Evolutionary conservation across 2,329 filamentous ascomycete species (phyloP), one percentile per base, ranked within the genome.

Genomic region (Corynespora cassiicola): DNA sequence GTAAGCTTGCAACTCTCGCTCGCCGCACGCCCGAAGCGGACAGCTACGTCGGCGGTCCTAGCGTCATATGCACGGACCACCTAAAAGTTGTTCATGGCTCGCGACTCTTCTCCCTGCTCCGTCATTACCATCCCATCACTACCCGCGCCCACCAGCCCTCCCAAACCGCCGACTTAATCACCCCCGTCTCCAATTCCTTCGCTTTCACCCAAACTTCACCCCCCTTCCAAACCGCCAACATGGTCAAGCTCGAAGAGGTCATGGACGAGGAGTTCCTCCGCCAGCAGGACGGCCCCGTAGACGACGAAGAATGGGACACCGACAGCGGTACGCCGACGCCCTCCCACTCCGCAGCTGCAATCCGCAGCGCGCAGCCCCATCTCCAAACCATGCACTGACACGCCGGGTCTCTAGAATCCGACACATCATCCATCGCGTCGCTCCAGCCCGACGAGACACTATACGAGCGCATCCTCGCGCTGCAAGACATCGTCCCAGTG

Each of bases 211-310:
- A n/a, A n/a, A n/a, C n/a, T n/a, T n/a, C n/a, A n/a, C n/a, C n/a
- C n/a, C n/a, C n/a, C n/a, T n/a, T n/a, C n/a, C 21, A 20, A 20
- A 35, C 52, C 48, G 49, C 47, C 74, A 85, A 72, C 61, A 96
- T 97, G 92, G 92, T 97, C 72, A 90, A 92, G 75, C 88, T 97
- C 68, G 88, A 90, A 68, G 92, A 97, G 79, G 92, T 97, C 66
- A 86, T 95, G 69, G 92, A 97, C 70, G 91, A 96, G 80, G 88
- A 95, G 74, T 95, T 96, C 78, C 79, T 86, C 74, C 77, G 82
- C 70, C 75, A 80, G 58, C 85, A 87, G 71, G 75, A 79, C 55
- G 85, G 87, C 63, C 74, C 84, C 47, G 77, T 78, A 44, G 85
- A 90, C 56, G 86, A 94, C 27, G 86, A 94, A 37, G 89, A 95